Evolutionary conservation across 441 rosid species (phyloP).

Genomic region (Euphorbia schlechtendalii): DNA sequence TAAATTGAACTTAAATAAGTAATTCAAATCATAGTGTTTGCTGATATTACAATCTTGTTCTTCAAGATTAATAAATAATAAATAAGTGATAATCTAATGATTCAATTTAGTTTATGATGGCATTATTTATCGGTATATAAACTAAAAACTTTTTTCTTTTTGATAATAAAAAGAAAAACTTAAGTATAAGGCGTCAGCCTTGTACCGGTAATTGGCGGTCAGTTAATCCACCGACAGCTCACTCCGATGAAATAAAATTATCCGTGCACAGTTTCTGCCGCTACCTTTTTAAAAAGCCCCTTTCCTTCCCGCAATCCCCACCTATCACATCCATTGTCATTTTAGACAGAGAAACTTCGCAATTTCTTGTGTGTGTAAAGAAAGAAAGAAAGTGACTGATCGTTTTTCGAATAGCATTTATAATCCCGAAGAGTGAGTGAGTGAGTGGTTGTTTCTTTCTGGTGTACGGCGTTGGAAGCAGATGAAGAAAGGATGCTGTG

Average conservation of each 20-base stretch:
- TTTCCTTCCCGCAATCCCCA: constrained; percentile 16
- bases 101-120: too few relatives aligned
- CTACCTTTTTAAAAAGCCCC: constrained; percentile 9
- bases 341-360: too few relatives aligned
- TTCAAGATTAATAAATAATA: too few relatives aligned
- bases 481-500: constrained; percentile 3
- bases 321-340: not conserved
- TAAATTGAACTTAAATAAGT: too few relatives aligned
- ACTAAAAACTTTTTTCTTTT: too few relatives aligned
- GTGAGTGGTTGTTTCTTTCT: not conserved
- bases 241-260: constrained; percentile 14
- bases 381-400: not conserved
- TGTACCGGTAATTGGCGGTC: constrained; percentile 29
- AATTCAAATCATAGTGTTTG: too few relatives aligned
- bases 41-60: too few relatives aligned
- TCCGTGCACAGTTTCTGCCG: constrained; percentile 9
- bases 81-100: too few relatives aligned
- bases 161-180: constrained; percentile 18
- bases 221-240: constrained; percentile 33
- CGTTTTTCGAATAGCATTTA: not conserved
- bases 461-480: not conserved
- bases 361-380: not conserved
- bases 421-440: constrained; percentile 18
- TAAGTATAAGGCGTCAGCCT: constrained; percentile 3
- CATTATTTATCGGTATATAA: too few relatives aligned